A percentile compares a stretch with the other conserved stretches of the same genome.
Conservation (phyloP, 768 basidiomycete genomes). For the Mycena sanguinolenta region DNA sequence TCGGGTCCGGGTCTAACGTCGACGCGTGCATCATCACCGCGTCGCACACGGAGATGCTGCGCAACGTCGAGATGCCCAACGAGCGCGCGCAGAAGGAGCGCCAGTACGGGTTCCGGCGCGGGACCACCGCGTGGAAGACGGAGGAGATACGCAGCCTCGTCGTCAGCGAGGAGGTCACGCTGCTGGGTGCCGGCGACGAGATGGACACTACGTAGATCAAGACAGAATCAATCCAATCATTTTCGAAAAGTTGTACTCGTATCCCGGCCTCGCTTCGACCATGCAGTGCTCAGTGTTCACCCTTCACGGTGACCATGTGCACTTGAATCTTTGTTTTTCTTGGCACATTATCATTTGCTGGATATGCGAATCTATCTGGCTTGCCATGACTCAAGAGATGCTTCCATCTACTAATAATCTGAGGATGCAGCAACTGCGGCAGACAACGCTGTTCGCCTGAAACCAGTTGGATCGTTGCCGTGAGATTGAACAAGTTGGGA, state of each 20-base stretch:
- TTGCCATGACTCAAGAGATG: too few relatives aligned
- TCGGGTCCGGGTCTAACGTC: slow-evolving; percentile 98
- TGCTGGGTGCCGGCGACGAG: slow-evolving; percentile 68
- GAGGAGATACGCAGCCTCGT: slow-evolving; percentile 82
- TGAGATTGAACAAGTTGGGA: too few relatives aligned
- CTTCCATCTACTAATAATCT: too few relatives aligned
- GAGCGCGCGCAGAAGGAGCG: slow-evolving; percentile 84
- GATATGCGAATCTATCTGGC: too few relatives aligned
- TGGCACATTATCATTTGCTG: too few relatives aligned
- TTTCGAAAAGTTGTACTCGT: neutral
- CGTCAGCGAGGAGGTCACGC: slow-evolving; percentile 76
- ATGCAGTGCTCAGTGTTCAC: too few relatives aligned
- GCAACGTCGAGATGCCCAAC: slow-evolving; percentile 95
- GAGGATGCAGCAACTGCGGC: too few relatives aligned
- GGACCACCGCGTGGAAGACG: slow-evolving; percentile 91
- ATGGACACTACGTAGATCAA: slow-evolving; percentile 86
- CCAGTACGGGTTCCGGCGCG: slow-evolving; percentile 79
- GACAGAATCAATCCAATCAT: slow-evolving; percentile 22
- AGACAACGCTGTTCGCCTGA: too few relatives aligned
- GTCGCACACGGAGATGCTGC: slow-evolving; percentile 88
- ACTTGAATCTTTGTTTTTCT: too few relatives aligned
- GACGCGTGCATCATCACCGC: slow-evolving; percentile 97
- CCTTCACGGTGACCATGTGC: too few relatives aligned
- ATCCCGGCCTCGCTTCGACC: too few relatives aligned
- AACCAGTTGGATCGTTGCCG: too few relatives aligned